Conservation (phyloP, 306 rosid species). For the Inga leiocalycina region DNA sequence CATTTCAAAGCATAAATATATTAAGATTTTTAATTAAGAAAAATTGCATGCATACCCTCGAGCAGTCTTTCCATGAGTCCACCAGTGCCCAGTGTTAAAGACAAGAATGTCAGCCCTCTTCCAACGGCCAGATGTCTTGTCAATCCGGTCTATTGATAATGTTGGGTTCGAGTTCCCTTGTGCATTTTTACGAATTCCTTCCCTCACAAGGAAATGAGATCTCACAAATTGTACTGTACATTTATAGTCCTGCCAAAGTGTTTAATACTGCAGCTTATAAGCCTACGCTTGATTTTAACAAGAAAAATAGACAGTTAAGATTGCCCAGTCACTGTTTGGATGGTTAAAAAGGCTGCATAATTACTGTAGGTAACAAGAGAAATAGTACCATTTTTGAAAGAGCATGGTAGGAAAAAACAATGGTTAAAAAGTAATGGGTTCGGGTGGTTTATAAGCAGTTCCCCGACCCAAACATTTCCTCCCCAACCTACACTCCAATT, state of each 20-base stretch:
- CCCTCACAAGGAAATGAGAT: constrained; percentile 95
- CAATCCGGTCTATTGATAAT: constrained; percentile 84
- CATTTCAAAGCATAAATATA: constrained; percentile 30
- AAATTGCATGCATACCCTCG: constrained; percentile 73
- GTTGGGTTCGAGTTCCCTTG: constrained; percentile 87
- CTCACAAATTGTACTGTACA: constrained; percentile 85
- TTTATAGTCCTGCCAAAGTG: constrained; percentile 74
- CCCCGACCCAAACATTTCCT: neutral
- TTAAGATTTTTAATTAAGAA: constrained; percentile 5
- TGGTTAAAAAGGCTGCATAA: neutral
- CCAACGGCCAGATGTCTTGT: constrained; percentile 86
- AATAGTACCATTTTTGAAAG: neutral
- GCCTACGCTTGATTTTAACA: constrained; percentile 23
- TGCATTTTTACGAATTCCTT: constrained; percentile 71
- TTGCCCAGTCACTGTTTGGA: constrained; percentile 21
- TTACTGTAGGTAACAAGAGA: constrained; percentile 12
- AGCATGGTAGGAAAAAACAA: neutral
- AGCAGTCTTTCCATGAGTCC: constrained; percentile 98
- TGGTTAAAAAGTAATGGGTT: neutral
- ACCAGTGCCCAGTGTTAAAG: constrained; percentile 98
- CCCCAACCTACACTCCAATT: neutral
- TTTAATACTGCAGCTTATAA: constrained; percentile 24
- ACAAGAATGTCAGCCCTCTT: constrained; percentile 88
- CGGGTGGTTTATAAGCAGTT: neutral
- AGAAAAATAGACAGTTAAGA: constrained; percentile 26